phyloP scores from a whole-genome alignment of 1,139 yeast genomes.

The Candida pseudoviswanathii region DNA sequence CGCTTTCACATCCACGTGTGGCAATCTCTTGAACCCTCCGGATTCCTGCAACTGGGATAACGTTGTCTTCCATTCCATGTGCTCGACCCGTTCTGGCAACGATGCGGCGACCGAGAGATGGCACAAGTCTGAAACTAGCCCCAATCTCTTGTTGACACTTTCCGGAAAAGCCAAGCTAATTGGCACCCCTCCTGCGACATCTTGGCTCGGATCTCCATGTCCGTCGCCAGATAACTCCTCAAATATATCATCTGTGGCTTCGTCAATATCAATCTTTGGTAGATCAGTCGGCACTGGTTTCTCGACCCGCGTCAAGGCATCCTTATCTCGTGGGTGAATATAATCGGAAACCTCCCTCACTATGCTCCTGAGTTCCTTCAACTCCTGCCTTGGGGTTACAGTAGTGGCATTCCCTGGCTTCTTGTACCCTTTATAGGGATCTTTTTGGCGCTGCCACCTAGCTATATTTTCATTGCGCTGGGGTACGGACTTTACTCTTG shows the following conservation, averaged over 20 bases:
- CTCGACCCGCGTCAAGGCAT: neutral
- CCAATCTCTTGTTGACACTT: constrained; percentile 44
- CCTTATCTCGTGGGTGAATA: neutral
- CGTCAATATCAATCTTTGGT: constrained; percentile 5
- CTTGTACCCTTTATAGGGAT: too few species aligned
- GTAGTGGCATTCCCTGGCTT: neutral
- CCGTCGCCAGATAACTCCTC: constrained; percentile 6
- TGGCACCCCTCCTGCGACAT: neutral
- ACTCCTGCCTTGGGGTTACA: neutral
- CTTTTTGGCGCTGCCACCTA: too few species aligned
- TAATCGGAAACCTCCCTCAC: constrained; percentile 1
- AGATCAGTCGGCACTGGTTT: neutral
- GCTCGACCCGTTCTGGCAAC: constrained; percentile 28
- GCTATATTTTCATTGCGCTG: neutral
- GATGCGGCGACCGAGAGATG: too few species aligned
- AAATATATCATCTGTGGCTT: constrained; percentile 4
- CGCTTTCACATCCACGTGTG: constrained; percentile 36
- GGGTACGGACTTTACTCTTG: neutral
- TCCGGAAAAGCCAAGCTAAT: constrained; percentile 38
- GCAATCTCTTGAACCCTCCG: constrained; percentile 45
- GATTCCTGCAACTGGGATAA: constrained; percentile 43
- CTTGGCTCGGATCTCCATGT: too few species aligned
- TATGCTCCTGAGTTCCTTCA: constrained; percentile 4
- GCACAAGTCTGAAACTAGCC: constrained; percentile 45
- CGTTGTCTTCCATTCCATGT: constrained; percentile 60